Base-by-base conservation (phyloP, 805 yeast species). In the Debaryomyces hansenii region DNA sequence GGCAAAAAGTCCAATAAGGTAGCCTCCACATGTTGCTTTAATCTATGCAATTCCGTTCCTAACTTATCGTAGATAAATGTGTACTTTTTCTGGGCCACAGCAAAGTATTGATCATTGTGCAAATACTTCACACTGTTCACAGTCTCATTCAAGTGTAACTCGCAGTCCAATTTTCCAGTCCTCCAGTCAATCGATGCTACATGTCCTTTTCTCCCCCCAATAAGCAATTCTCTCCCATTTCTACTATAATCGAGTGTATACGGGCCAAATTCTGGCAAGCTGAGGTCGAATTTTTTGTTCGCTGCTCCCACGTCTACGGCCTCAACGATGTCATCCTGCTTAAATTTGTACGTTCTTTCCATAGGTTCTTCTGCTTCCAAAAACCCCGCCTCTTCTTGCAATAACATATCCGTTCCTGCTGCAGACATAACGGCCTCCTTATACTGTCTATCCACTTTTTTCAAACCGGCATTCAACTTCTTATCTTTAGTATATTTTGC, bases 131-230 rank as follows among this genome's bases (percentile, higher is more conserved):
- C 97, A 2, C 91, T 94, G 59, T 88, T 80, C 9, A 91, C 89
- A 0, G 97, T 90, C 68, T 94, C 99, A 58, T 86, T 84, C 18
- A 94, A 71, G 59, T 88, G 82, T 45, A 94, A 65, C 64, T 94
- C 99, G 37, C 95, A 83, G 50, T 83, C 85, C 29, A 92, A 69
- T 34, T 72, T 75, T 11, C 98, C 98, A 34, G 83, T 80, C 62
- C 95, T 82, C 97, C 99, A 94, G 69, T 94, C 97, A 75, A 94
- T 85, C 2, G 94, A 82, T 0, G 99, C 98, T 42, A 94, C 82
- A 72, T 94, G 99, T 3, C 99, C 99, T 63, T 89, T 90, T 40
- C 77, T 76, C 15, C 99, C 99, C 9, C 91, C 94, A 18, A 94
- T 70, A 31, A 94, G 74, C 41, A 94, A 64, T 52, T 85, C 85